A percentile compares a stretch with the other conserved stretches of the same genome.
Conservation (phyloP, 148 eudicot genomes). For the Spergularia marina region DNA sequence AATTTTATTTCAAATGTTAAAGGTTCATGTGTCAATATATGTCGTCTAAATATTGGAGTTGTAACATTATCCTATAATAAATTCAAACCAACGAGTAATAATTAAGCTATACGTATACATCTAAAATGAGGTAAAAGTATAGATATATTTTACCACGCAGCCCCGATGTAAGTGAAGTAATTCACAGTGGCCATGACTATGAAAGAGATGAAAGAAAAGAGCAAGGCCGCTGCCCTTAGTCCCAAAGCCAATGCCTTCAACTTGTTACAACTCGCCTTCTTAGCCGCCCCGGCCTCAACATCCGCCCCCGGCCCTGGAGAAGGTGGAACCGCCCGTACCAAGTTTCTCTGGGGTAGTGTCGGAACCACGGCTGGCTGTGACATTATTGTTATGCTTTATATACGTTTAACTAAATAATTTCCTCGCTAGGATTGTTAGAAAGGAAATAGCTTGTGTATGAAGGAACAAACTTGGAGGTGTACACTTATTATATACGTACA, state of each 20-base stretch:
- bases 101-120: too few relatives aligned
- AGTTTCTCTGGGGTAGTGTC: constrained; percentile 5
- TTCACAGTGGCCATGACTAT: constrained; percentile 51
- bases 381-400: background rate
- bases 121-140: too few relatives aligned
- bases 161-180: constrained; percentile 45
- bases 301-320: constrained; percentile 2
- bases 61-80: too few relatives aligned
- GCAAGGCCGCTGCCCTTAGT: constrained; percentile 37
- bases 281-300: constrained; percentile 9
- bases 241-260: constrained; percentile 34
- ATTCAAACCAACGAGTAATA: too few relatives aligned
- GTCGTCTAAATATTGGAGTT: too few relatives aligned
- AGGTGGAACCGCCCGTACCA: background rate
- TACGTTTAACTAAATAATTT: background rate
- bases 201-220: constrained; percentile 55
- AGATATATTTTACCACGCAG: constrained; percentile 39
- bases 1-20: too few relatives aligned
- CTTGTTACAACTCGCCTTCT: constrained; percentile 41
- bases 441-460: background rate
- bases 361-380: background rate
- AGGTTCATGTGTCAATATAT: too few relatives aligned
- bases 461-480: too few relatives aligned
- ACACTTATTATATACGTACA: too few relatives aligned
- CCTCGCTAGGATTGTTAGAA: background rate